Evolutionary conservation across 805 yeast species (phyloP).

Genomic region (Schwanniomyces occidentalis): DNA sequence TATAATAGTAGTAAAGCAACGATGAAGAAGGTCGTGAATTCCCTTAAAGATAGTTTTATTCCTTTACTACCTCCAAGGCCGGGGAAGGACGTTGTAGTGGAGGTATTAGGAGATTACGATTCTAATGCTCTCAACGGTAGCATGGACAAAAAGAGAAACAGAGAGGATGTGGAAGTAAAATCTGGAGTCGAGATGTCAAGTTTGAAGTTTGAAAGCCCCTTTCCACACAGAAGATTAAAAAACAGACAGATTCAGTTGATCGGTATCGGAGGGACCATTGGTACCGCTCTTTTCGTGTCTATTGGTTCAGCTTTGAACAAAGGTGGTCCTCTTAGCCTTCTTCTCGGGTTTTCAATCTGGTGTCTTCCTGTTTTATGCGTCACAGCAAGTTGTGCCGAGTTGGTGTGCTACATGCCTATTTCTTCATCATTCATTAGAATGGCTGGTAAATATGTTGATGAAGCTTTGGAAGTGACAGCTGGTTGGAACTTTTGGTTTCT

Average conservation of each 20-base stretch:
- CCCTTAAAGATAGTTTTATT: slow-evolving; percentile 1
- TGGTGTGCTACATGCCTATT: slow-evolving; percentile 37
- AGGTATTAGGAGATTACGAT: not conserved
- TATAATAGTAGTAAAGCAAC: no score
- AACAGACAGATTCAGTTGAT: slow-evolving; percentile 39
- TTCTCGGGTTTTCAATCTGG: slow-evolving; percentile 33
- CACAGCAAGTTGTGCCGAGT: slow-evolving; percentile 35
- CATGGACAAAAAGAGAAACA: not conserved
- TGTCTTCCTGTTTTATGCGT: slow-evolving; percentile 29
- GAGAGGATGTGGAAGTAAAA: not conserved
- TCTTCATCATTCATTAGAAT: slow-evolving; percentile 37
- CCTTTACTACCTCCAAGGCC: not conserved
- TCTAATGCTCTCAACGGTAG: not conserved
- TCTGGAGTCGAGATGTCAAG: not conserved
- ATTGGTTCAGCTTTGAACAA: slow-evolving; percentile 32
- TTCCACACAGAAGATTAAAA: slow-evolving; percentile 14
- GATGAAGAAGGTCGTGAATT: not conserved
- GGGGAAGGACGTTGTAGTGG: not conserved
- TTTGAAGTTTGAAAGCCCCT: not conserved
- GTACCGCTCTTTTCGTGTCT: slow-evolving; percentile 38
- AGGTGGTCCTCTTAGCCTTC: slow-evolving; percentile 37
- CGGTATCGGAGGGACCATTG: slow-evolving; percentile 43
- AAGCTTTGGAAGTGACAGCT: slow-evolving; percentile 33
- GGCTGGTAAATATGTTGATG: slow-evolving; percentile 40
- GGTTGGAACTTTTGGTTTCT: slow-evolving; percentile 35